Evolutionary conservation across 345 rosid genomes (phyloP).

Genomic region (Orychophragmus violaceus): DNA sequence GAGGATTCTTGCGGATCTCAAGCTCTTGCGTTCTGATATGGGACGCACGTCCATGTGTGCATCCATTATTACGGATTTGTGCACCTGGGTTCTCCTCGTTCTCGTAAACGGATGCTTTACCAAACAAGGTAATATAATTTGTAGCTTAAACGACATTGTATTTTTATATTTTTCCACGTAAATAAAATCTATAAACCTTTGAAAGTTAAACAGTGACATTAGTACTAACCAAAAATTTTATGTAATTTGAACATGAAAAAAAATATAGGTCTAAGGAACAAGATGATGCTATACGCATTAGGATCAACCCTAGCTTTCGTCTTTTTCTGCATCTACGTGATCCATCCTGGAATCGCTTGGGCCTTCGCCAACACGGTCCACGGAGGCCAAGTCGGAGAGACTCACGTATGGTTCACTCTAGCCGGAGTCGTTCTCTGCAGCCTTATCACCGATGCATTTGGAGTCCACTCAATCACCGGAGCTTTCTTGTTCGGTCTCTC

Average conservation of each 20-base stretch:
- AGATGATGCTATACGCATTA: background rate
- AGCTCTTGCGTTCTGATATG: conserved; percentile 55
- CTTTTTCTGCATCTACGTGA: conserved; percentile 26
- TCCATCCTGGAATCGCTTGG: conserved; percentile 44
- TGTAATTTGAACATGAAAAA: background rate
- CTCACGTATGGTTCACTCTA: conserved; percentile 39
- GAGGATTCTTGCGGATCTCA: conserved; percentile 50
- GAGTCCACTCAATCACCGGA: conserved; percentile 49
- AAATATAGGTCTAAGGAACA: background rate
- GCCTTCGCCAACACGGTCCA: conserved; percentile 14
- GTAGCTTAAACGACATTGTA: too few relatives aligned
- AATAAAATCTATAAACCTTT: too few relatives aligned
- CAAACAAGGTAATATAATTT: background rate
- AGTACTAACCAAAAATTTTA: background rate
- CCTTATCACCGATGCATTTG: conserved; percentile 43
- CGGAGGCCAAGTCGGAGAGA: conserved; percentile 31
- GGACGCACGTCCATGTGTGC: conserved; percentile 49
- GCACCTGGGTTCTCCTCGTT: conserved; percentile 47
- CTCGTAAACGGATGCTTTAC: conserved; percentile 8
- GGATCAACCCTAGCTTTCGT: conserved; percentile 28
- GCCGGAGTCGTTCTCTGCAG: conserved; percentile 40
- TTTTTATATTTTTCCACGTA: too few relatives aligned
- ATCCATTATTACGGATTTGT: conserved; percentile 40
- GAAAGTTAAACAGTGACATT: background rate
- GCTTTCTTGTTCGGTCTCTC: conserved; percentile 63